phyloP scores from a whole-genome alignment of 164 flowering plant genomes.

The Akebia trifoliata region DNA sequence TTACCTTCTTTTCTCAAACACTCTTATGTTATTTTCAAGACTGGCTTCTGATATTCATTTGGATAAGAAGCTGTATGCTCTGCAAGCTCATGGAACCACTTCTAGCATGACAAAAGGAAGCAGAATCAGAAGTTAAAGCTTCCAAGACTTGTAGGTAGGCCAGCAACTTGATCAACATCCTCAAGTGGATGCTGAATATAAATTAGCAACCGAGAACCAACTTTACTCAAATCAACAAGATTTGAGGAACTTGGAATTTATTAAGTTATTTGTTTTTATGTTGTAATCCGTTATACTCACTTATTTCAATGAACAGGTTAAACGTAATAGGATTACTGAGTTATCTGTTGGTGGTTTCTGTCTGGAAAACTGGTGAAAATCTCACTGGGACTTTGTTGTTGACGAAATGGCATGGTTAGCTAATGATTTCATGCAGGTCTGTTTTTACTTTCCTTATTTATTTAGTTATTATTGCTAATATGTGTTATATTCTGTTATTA shows the following conservation, averaged over 20 bases:
- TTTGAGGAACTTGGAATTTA: no score
- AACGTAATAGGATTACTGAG: constrained; percentile 69
- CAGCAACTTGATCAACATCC: constrained; percentile 24
- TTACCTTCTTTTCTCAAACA: constrained; percentile 36
- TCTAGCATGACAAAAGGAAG: constrained; percentile 7
- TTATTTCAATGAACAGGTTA: constrained; percentile 47
- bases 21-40: constrained; percentile 30
- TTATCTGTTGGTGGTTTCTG: constrained; percentile 45
- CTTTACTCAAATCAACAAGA: no score
- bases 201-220: no score
- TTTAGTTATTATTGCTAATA: no score
- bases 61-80: constrained; percentile 35
- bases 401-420: constrained; percentile 99
- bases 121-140: constrained; percentile 23
- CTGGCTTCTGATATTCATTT: constrained; percentile 29
- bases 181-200: constrained; percentile 23
- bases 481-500: no score
- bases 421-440: constrained; percentile 96
- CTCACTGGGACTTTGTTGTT: constrained; percentile 95
- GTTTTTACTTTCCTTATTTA: no score
- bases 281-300: constrained; percentile 10
- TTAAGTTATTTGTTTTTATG: constrained; percentile 1
- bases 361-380: constrained; percentile 42
- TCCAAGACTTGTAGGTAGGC: constrained; percentile 17
- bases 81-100: constrained; percentile 21